These are phyloP conservation scores for Crucibulum laeve DNA, from an alignment of 768 basidiomycete species.

Conservation along the genomic window DNA sequence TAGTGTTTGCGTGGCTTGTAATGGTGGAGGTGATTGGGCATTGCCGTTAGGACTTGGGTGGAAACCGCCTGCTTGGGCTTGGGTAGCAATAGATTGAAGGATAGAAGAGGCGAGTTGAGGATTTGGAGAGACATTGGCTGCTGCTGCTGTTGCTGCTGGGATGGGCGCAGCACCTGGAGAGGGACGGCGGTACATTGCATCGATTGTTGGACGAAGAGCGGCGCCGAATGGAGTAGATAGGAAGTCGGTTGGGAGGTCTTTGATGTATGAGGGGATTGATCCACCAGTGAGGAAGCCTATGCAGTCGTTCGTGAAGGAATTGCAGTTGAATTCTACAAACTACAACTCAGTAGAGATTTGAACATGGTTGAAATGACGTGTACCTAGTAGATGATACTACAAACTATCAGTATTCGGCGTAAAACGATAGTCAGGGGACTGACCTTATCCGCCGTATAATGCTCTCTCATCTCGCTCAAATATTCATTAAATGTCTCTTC, in stretches of 20 bases:
- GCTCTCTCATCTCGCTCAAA: constrained; percentile 62
- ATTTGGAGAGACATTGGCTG: constrained; percentile 31
- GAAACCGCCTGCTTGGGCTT: constrained; percentile 31
- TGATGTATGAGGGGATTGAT: constrained; percentile 78
- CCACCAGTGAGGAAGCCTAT: constrained; percentile 84
- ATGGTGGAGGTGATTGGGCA: constrained; percentile 13
- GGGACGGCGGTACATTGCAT: constrained; percentile 77
- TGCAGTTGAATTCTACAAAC: constrained; percentile 83
- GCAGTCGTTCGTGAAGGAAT: constrained; percentile 88
- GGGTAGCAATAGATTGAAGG: constrained; percentile 52
- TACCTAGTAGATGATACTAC: constrained; percentile 86
- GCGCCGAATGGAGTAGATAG: constrained; percentile 87
- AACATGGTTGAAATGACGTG: constrained; percentile 3
- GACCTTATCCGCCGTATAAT: constrained; percentile 90
- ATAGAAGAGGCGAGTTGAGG: constrained; percentile 49
- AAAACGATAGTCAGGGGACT: constrained; percentile 11
- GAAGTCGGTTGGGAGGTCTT: constrained; percentile 78
- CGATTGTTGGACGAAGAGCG: constrained; percentile 85
- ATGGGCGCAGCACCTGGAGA: constrained; percentile 34
- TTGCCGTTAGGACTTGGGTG: constrained; percentile 7
- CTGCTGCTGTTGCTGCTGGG: constrained; percentile 22
- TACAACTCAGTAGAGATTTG: background rate
- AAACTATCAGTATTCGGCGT: constrained; percentile 1
- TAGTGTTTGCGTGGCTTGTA: constrained; percentile 42
- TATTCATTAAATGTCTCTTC: constrained; percentile 86